Evolutionary conservation across 2,329 filamentous ascomycete genomes (phyloP), one percentile per base, ranked within the genome.

Genomic region (Aphanocladium album): DNA sequence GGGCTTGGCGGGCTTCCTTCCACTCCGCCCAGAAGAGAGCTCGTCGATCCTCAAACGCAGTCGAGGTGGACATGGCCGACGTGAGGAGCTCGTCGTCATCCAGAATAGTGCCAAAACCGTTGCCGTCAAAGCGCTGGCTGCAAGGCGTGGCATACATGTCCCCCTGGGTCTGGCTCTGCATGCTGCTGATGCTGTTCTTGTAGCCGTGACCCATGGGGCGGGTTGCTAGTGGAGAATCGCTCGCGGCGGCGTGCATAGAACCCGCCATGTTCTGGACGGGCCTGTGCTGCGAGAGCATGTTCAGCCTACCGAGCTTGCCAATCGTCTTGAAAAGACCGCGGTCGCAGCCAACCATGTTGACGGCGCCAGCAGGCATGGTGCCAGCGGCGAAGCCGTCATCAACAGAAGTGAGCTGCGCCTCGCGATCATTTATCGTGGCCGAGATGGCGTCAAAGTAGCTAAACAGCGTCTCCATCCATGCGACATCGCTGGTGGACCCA

Each of bases 371-470:
- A 0, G 81, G 79, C 4, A 85, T 72, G 3, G 83, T 79, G 78
- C 17, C 79, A 73, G 45, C 82, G 81, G 1, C 78, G 70, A 51
- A 75, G 69, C 17, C 79, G 71, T 11, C 76, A 90, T 66, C 89
- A 83, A 68, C 90, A 86, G 30, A 84, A 80, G 86, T 80, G 19
- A 96, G 83, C 72, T 96, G 91, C 33, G 90, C 86, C 74, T 97
- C 93, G 56, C 93, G 86, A 73, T 96, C 90, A 67, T 97, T 97
- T 70, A 96, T 91, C 57, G 89, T 93, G 43, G 91, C 91, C 0
- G 91, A 92, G 76, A 97, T 91, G 60, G 93, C 91, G 72, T 97
- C 93, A 71, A 96, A 96, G 81, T 93, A 96, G 37, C 91, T 95
- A 70, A 97, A 97, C 67, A 96, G 86, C 46, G 91, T 87, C 68